Evolutionary conservation across 2,329 filamentous ascomycete species (phyloP).

Genomic region (Colletotrichum falcatum): DNA sequence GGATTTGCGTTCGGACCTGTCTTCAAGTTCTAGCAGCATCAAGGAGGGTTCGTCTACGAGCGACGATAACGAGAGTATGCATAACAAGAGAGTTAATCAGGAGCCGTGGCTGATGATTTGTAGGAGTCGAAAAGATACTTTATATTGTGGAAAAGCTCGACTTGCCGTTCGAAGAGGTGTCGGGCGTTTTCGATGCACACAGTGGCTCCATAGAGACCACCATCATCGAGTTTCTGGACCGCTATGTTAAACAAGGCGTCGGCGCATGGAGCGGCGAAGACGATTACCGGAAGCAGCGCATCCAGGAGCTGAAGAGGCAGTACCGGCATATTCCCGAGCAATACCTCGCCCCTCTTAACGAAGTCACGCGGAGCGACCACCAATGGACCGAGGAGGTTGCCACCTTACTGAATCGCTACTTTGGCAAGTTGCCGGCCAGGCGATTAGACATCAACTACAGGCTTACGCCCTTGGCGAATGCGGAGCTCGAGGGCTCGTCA

Average conservation of each 20-base stretch:
- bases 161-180: slow-evolving; percentile 55
- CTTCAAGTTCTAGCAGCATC: slow-evolving; percentile 39
- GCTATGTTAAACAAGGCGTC: slow-evolving; percentile 53
- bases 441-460: slow-evolving; percentile 55
- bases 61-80: slow-evolving; percentile 34
- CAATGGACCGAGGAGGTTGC: slow-evolving; percentile 56
- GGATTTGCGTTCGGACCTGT: slow-evolving; percentile 19
- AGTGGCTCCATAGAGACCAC: slow-evolving; percentile 55
- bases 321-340: slow-evolving; percentile 57
- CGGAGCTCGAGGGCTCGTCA: slow-evolving; percentile 47
- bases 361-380: slow-evolving; percentile 48
- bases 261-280: slow-evolving; percentile 44
- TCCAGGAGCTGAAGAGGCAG: slow-evolving; percentile 52
- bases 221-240: slow-evolving; percentile 57
- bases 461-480: slow-evolving; percentile 51
- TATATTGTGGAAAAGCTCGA: slow-evolving; percentile 59
- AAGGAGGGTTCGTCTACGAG: slow-evolving; percentile 18
- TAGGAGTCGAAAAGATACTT: slow-evolving; percentile 55
- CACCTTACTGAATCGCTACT: slow-evolving; percentile 55
- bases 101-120: neutral
- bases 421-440: slow-evolving; percentile 53
- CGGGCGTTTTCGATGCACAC: slow-evolving; percentile 54
- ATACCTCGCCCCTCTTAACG: slow-evolving; percentile 58
- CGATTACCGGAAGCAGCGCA: slow-evolving; percentile 46
- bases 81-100: too few relatives aligned